These are phyloP conservation scores for Fusarium sp. DNA, from an alignment of 2,329 filamentous ascomycete species.

Conservation along the genomic window DNA sequence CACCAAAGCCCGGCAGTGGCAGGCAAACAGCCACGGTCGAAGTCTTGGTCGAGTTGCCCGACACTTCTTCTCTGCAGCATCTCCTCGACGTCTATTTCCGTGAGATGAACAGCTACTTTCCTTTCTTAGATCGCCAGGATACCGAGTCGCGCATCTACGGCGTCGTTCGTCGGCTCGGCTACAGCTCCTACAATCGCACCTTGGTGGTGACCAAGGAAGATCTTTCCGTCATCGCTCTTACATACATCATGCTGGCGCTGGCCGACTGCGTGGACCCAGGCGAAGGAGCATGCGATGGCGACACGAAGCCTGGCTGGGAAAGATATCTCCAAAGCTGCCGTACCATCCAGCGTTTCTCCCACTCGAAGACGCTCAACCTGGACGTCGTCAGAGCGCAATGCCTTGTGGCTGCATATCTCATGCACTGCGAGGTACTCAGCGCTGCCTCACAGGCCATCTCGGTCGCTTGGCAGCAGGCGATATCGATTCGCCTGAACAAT, in stretches of 20 bases:
- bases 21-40: neutral
- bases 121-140: neutral
- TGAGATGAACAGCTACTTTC: neutral
- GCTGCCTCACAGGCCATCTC: neutral
- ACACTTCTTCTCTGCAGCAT: neutral
- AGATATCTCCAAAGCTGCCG: neutral
- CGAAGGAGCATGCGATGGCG: neutral
- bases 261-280: neutral
- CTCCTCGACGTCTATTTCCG: neutral
- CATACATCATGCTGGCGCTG: neutral
- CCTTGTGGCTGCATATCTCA: neutral
- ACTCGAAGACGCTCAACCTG: neutral
- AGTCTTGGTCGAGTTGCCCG: neutral
- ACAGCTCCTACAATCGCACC: too few relatives aligned
- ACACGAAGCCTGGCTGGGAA: neutral
- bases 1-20: neutral
- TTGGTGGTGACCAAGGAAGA: too few relatives aligned
- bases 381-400: neutral
- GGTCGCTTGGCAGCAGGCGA: neutral
- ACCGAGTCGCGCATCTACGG: neutral
- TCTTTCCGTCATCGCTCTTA: neutral
- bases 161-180: neutral
- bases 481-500: neutral
- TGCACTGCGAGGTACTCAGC: neutral
- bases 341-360: neutral